Evolutionary conservation across 345 rosid genomes (phyloP).

Genomic region (Brassica nigra): DNA sequence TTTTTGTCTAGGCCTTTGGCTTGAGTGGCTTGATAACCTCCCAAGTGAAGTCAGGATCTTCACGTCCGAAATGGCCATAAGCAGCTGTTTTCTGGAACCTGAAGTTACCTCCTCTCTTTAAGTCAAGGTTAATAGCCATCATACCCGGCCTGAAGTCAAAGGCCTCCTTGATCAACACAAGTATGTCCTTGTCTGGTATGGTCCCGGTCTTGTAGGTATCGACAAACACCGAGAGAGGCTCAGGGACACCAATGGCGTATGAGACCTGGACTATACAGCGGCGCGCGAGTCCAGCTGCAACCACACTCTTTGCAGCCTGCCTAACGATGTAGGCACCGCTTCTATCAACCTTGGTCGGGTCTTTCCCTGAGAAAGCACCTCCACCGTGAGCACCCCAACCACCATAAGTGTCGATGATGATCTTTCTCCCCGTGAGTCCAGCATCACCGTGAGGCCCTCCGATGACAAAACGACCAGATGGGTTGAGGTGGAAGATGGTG

Average conservation of each 20-base stretch:
- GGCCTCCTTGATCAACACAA: conserved; percentile 57
- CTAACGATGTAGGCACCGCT: conserved; percentile 79
- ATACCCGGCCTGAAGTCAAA: conserved; percentile 83
- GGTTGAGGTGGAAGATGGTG: conserved; percentile 81
- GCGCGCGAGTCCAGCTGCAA: conserved; percentile 73
- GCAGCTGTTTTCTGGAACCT: conserved; percentile 81
- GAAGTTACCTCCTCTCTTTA: conserved; percentile 70
- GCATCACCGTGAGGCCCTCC: conserved; percentile 93
- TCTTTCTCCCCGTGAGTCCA: conserved; percentile 83
- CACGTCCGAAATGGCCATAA: conserved; percentile 75
- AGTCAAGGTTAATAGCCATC: conserved; percentile 75
- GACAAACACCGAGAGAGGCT: conserved; percentile 67
- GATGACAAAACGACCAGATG: conserved; percentile 79
- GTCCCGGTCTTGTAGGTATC: conserved; percentile 63
- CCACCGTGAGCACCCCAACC: conserved; percentile 86
- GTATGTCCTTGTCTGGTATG: conserved; percentile 59
- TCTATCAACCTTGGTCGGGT: conserved; percentile 79
- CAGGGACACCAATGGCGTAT: conserved; percentile 74
- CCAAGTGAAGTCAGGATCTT: conserved; percentile 77
- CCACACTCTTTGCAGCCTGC: conserved; percentile 80
- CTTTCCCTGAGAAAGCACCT: conserved; percentile 80
- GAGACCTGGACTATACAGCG: conserved; percentile 79
- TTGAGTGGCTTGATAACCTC: conserved; percentile 70
- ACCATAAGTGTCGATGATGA: conserved; percentile 75
- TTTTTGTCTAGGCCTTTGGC: conserved; percentile 53